phyloP scores from a whole-genome alignment of 768 basidiomycete genomes.

The Trametes cinnabarina region DNA sequence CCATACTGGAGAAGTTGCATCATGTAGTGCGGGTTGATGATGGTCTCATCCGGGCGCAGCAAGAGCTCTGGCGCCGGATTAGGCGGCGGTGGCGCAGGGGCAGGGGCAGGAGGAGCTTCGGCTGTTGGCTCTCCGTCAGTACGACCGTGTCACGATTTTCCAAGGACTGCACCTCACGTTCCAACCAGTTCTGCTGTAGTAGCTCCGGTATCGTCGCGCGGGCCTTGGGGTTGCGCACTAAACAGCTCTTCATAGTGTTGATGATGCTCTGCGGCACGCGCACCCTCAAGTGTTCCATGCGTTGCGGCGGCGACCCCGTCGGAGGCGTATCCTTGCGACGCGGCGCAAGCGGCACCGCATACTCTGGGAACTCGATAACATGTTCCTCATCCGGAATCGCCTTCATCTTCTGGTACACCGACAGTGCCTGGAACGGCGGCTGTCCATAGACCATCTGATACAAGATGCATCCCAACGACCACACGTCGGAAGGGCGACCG shows the following conservation, averaged over 20 bases:
- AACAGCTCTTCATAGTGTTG: conserved; percentile 76
- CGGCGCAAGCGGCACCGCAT: conserved; percentile 38
- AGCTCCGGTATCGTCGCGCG: conserved; percentile 86
- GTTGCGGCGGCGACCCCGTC: conserved; percentile 38
- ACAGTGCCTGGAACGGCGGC: conserved; percentile 86
- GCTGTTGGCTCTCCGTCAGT: not conserved
- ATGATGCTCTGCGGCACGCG: conserved; percentile 77
- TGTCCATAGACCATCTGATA: conserved; percentile 98
- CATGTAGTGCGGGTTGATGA: conserved; percentile 83
- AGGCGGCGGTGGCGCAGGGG: conserved; percentile 17
- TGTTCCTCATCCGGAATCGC: conserved; percentile 82
- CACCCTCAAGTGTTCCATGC: conserved; percentile 66
- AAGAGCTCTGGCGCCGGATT: conserved; percentile 30
- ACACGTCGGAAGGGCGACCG: conserved; percentile 93
- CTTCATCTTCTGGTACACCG: conserved; percentile 86
- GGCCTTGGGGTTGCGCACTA: conserved; percentile 76
- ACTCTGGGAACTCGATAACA: conserved; percentile 79
- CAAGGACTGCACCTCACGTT: conserved; percentile 40
- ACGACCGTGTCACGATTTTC: conserved; percentile 3
- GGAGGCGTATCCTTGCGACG: conserved; percentile 35
- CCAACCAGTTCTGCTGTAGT: conserved; percentile 78
- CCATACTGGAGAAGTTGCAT: conserved; percentile 69
- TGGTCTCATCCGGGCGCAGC: conserved; percentile 54
- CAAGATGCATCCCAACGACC: conserved; percentile 96
- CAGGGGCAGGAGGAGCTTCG: conserved; percentile 33